Evolutionary conservation across 1,139 yeast species (phyloP), one percentile per base, ranked within the genome.

Genomic region (Keqinozyma sinolaborantium): DNA sequence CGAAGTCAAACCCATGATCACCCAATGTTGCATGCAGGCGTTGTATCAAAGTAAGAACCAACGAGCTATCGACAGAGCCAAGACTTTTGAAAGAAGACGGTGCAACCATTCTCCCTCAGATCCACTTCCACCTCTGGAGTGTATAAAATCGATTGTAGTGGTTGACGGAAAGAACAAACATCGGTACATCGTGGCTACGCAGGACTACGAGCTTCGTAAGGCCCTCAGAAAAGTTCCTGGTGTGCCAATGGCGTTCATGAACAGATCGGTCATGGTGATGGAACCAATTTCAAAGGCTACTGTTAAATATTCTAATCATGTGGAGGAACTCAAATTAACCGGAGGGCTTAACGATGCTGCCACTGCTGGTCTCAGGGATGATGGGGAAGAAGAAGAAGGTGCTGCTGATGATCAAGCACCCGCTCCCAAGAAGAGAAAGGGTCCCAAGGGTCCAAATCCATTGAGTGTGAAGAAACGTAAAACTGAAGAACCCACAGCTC

Each of bases 21-120:
- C 98, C 2, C 98, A 92, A 58, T 94, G 98, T 52, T 85, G 95
- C 48, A 86, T 94, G 71, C 87, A 87, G 53, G 83, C 85, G 16
- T 64, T 92, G 23, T 94, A 92, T 54, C 70, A 72, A 30, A 69
- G 83, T 8, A 74, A 77, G 16, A 76, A 86, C 48, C 87, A 84
- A 48, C 63, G 59, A 3, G 95, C 95, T 2, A 86, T 92, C 33
- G 83, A 73, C 21, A 50, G 82, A 24, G 97, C 95, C 7, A 92
- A 88, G 56, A 53, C 66, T 14, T 85, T 83, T 45, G 98, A 92
- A 58, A 79, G 97, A 61, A 63, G 81, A 44, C 56, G 72, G 36
- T 77, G 83, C 49, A 71, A 71, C 42, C 83, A 77, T 49, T 71
- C 75, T 7, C 78, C 74, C 29, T 57, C 71, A 30, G 79, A 74